Percentiles rank a stretch among this genome's conserved stretches.
Conservation (phyloP, 257 asterid genomes). For the Plectranthus barbatus region DNA sequence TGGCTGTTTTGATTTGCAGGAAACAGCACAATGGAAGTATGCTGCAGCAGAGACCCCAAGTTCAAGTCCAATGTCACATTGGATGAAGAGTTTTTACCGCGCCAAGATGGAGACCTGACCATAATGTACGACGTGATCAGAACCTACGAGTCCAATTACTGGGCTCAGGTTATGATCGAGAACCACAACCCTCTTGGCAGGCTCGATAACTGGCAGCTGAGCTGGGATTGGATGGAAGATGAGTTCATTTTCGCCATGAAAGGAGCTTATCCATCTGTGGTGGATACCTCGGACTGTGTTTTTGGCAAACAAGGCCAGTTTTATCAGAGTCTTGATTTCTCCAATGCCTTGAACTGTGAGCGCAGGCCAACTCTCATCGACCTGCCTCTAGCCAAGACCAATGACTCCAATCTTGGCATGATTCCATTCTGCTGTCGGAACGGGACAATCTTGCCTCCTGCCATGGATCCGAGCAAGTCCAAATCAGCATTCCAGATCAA, state of each 20-base stretch:
- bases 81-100: conserved; percentile 56
- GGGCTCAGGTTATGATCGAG: conserved; percentile 75
- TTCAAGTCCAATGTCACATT: conserved; percentile 40
- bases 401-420: conserved; percentile 65
- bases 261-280: conserved; percentile 76
- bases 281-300: conserved; percentile 60
- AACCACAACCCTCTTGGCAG: conserved; percentile 85
- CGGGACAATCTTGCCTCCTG: conserved; percentile 86
- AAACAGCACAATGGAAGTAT: conserved; percentile 56
- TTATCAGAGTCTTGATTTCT: conserved; percentile 54
- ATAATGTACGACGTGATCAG: conserved; percentile 66
- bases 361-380: conserved; percentile 75
- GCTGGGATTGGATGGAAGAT: conserved; percentile 98
- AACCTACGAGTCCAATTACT: conserved; percentile 66
- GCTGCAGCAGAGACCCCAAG: conserved; percentile 47
- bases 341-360: conserved; percentile 65
- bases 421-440: conserved; percentile 81
- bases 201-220: conserved; percentile 79
- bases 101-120: conserved; percentile 67
- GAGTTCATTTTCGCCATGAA: conserved; percentile 73
- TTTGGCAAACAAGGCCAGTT: conserved; percentile 66
- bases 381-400: conserved; percentile 62
- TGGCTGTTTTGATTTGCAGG: conserved; percentile 32
- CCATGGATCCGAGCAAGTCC: conserved; percentile 83
- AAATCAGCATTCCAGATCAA: conserved; percentile 74